These are phyloP conservation scores for Rachicladosporium sp. DNA, from an alignment of 2,329 filamentous ascomycete genomes.

Conservation along the genomic window DNA sequence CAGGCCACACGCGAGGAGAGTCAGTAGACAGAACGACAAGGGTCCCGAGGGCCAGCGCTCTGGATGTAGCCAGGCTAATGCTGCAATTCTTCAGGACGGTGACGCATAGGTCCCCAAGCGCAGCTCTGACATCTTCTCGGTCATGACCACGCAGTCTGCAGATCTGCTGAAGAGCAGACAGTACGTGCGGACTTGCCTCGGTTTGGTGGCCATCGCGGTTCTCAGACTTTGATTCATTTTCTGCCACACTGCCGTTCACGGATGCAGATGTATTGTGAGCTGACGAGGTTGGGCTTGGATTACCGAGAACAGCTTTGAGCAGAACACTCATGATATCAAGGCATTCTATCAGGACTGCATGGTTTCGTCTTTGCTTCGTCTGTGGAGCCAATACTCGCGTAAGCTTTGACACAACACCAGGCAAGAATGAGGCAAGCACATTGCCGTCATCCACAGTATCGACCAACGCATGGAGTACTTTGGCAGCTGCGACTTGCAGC, in stretches of 20 bases:
- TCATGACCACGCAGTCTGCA: constrained; percentile 63
- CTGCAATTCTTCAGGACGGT: constrained; percentile 68
- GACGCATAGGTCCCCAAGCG: constrained; percentile 60
- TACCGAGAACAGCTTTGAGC: constrained; percentile 1
- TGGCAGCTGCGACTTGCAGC: constrained; percentile 60
- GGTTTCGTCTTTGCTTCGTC: constrained; percentile 46
- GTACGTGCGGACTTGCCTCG: background rate
- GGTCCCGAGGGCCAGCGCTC: constrained; percentile 66
- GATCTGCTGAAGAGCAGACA: constrained; percentile 56
- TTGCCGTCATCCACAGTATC: constrained; percentile 55
- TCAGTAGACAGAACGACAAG: constrained; percentile 55
- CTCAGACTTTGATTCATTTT: too few species aligned
- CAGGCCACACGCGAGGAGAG: constrained; percentile 20
- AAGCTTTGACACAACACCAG: constrained; percentile 73
- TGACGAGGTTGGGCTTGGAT: too few species aligned
- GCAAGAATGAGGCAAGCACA: constrained; percentile 74
- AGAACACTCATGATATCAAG: constrained; percentile 15
- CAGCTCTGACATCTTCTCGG: constrained; percentile 53
- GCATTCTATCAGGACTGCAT: constrained; percentile 44
- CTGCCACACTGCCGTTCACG: too few species aligned
- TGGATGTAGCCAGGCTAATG: constrained; percentile 55
- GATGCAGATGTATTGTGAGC: too few species aligned
- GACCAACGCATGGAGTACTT: constrained; percentile 51
- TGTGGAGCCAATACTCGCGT: constrained; percentile 62
- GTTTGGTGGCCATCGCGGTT: too few species aligned